A percentile compares a stretch with the other conserved stretches of the same genome.
Conservation (phyloP, 2,329 filamentous ascomycete genomes). For the Mycosphaerella sp. region DNA sequence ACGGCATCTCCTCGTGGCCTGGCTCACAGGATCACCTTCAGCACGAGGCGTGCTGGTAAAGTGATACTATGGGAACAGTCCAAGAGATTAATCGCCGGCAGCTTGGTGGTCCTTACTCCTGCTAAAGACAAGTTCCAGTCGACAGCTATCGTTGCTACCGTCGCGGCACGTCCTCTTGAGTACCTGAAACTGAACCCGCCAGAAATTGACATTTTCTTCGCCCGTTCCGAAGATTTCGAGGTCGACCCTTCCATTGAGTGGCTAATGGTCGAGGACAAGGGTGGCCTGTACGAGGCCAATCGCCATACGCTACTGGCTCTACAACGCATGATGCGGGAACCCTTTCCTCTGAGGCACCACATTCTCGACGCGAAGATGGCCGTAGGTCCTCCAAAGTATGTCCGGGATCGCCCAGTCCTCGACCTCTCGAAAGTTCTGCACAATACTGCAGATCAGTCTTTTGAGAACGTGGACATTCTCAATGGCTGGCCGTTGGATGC, state of each 20-base stretch:
- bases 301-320: slow-evolving; percentile 67
- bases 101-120: slow-evolving; percentile 51
- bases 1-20: slow-evolving; percentile 57
- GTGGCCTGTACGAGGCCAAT: slow-evolving; percentile 69
- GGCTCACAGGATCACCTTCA: slow-evolving; percentile 64
- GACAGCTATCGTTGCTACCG: slow-evolving; percentile 61
- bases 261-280: slow-evolving; percentile 71
- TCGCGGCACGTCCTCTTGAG: slow-evolving; percentile 62
- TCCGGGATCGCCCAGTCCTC: slow-evolving; percentile 44
- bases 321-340: slow-evolving; percentile 56
- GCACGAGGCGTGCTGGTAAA: slow-evolving; percentile 57
- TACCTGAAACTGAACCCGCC: slow-evolving; percentile 61
- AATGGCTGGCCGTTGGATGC: slow-evolving; percentile 47
- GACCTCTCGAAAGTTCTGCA: slow-evolving; percentile 40
- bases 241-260: slow-evolving; percentile 64
- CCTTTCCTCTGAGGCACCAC: slow-evolving; percentile 57
- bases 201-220: slow-evolving; percentile 70
- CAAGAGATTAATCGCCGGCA: slow-evolving; percentile 50
- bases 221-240: slow-evolving; percentile 51
- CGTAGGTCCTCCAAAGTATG: slow-evolving; percentile 48
- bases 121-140: slow-evolving; percentile 55
- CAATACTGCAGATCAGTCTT: slow-evolving; percentile 32
- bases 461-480: slow-evolving; percentile 50
- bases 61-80: slow-evolving; percentile 62
- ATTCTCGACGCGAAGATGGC: slow-evolving; percentile 46